Evolutionary conservation across 1,284 basidiomycete genomes (phyloP).

Genomic region (Rugosomyces carneus): DNA sequence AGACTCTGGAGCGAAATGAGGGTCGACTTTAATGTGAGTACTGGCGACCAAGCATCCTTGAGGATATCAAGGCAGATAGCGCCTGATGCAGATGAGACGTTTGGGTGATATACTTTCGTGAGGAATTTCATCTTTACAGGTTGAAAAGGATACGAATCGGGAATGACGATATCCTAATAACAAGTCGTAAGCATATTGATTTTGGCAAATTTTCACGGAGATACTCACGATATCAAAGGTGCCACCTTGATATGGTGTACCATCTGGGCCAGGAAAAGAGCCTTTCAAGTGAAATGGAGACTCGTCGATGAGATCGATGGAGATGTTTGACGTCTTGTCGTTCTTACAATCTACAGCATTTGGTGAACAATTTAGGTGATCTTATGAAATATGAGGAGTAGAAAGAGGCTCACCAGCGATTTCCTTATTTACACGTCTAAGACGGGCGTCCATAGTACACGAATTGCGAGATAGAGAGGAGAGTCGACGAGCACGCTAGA

Average conservation of each 20-base stretch:
- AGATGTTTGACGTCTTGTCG: constrained; percentile 83
- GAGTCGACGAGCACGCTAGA: not conserved
- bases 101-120: constrained; percentile 97
- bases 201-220: not conserved
- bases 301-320: constrained; percentile 81
- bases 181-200: constrained; percentile 4
- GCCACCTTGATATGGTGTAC: constrained; percentile 92
- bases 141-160: constrained; percentile 93
- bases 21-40: constrained; percentile 94
- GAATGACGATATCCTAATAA: constrained; percentile 86
- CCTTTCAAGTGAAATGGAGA: constrained; percentile 87
- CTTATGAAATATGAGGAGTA: constrained; percentile 1
- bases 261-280: constrained; percentile 87
- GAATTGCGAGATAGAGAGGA: not conserved
- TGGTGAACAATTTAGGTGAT: constrained; percentile 2
- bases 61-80: constrained; percentile 77
- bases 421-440: constrained; percentile 89
- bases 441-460: constrained; percentile 61
- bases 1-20: constrained; percentile 94
- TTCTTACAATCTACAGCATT: constrained; percentile 81
- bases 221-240: constrained; percentile 83
- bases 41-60: constrained; percentile 86
- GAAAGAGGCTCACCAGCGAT: constrained; percentile 64
- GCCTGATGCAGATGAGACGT: constrained; percentile 90
- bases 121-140: constrained; percentile 99